Conservation (phyloP, 345 rosid species). For the Turnera subulata region DNA sequence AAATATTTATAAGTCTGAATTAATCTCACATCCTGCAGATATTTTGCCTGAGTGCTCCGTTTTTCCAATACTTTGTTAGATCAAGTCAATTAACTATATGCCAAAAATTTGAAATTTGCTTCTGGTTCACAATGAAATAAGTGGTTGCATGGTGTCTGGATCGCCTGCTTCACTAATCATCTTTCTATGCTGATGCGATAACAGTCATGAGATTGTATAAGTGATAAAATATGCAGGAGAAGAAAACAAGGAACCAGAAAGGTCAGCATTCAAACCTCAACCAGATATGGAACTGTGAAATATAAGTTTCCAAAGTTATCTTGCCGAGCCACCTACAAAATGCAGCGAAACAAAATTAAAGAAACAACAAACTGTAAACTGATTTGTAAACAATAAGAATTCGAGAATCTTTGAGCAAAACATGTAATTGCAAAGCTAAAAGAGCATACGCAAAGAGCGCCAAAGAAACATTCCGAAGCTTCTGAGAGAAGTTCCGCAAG, state of each 20-base stretch:
- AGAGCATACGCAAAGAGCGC: constrained; percentile 77
- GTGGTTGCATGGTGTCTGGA: neutral
- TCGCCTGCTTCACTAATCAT: neutral
- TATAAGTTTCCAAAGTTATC: constrained; percentile 87
- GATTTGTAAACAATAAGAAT: neutral
- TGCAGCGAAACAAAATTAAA: constrained; percentile 12
- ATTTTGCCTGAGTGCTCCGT: too few relatives aligned
- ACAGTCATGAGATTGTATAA: neutral
- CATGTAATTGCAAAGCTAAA: constrained; percentile 14
- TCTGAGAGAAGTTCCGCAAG: constrained; percentile 83
- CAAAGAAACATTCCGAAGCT: constrained; percentile 64
- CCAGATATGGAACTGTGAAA: constrained; percentile 98
- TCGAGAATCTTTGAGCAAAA: neutral
- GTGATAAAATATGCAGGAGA: neutral
- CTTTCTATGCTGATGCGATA: neutral
- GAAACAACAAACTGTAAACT: constrained; percentile 5
- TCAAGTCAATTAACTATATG: too few relatives aligned
- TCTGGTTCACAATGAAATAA: too few relatives aligned
- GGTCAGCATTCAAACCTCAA: constrained; percentile 57
- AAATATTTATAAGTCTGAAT: too few relatives aligned
- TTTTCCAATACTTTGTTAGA: too few relatives aligned
- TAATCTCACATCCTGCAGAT: too few relatives aligned
- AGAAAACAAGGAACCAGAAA: neutral
- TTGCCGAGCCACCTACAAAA: constrained; percentile 88
- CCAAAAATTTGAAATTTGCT: too few relatives aligned